phyloP scores from a whole-genome alignment of 345 rosid genomes.

The Pelargonium nanum region DNA sequence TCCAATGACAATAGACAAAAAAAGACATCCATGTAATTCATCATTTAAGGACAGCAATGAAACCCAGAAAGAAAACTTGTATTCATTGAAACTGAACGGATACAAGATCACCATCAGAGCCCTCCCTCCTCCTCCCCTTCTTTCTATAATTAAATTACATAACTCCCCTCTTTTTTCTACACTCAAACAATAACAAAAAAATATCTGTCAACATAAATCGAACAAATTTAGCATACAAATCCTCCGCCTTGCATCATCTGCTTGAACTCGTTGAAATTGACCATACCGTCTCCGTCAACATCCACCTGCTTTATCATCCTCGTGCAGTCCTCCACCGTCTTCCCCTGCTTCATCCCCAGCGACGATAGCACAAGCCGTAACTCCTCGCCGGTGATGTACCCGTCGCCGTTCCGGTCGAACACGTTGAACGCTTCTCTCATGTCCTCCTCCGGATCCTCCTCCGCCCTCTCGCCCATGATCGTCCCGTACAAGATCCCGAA shows the following conservation, averaged over 20 bases:
- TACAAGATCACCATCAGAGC: no score
- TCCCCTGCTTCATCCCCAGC: neutral
- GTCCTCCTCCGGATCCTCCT: neutral
- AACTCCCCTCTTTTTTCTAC: no score
- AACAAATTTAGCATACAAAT: no score
- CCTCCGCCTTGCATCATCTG: slow-evolving; percentile 7
- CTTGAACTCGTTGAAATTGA: slow-evolving; percentile 4
- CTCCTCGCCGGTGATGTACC: slow-evolving; percentile 3
- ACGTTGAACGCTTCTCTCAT: slow-evolving; percentile 8
- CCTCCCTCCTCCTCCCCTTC: no score
- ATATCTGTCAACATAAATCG: no score
- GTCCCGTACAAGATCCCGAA: neutral
- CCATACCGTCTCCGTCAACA: slow-evolving; percentile 4
- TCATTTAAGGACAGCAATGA: no score
- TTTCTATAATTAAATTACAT: no score
- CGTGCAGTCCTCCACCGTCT: slow-evolving; percentile 6
- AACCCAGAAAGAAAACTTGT: no score
- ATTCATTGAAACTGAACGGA: no score
- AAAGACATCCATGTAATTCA: no score
- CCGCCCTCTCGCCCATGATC: neutral
- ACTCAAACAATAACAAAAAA: no score
- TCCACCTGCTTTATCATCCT: slow-evolving; percentile 5
- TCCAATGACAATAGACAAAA: no score
- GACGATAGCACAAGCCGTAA: neutral
- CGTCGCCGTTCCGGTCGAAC: slow-evolving; percentile 6